phyloP scores from a whole-genome alignment of 2,329 filamentous ascomycete genomes.

The Thielaviopsis punctulata region DNA sequence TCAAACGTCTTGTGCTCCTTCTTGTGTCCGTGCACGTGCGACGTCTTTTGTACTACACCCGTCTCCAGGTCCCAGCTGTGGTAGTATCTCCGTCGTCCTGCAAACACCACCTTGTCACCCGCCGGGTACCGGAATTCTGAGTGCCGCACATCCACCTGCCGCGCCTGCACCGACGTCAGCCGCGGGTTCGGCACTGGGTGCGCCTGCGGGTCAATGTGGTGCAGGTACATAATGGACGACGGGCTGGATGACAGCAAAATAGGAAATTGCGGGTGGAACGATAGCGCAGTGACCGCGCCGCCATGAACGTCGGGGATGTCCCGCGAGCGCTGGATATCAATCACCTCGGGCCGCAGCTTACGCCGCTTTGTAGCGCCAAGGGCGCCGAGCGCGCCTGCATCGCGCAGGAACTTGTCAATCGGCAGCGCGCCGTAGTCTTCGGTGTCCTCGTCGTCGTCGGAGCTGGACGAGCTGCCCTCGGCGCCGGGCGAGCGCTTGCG shows the following conservation, averaged over 20 bases:
- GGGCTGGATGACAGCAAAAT: slow-evolving; percentile 80
- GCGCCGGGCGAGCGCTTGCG: slow-evolving; percentile 29
- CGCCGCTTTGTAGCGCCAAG: slow-evolving; percentile 38
- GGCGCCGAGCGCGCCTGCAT: slow-evolving; percentile 49
- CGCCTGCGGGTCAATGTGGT: slow-evolving; percentile 67
- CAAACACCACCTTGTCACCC: slow-evolving; percentile 71
- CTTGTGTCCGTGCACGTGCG: slow-evolving; percentile 54
- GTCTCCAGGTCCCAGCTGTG: slow-evolving; percentile 82
- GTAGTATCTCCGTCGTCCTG: slow-evolving; percentile 77
- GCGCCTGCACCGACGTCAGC: slow-evolving; percentile 76
- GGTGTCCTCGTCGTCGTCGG: slow-evolving; percentile 35
- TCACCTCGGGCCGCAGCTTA: slow-evolving; percentile 67
- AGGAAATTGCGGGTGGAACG: slow-evolving; percentile 78
- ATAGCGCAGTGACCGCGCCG: slow-evolving; percentile 64
- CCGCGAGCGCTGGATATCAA: slow-evolving; percentile 79
- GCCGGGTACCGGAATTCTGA: slow-evolving; percentile 60
- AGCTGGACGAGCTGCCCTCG: slow-evolving; percentile 19
- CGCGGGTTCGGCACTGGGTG: slow-evolving; percentile 70
- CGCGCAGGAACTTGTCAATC: slow-evolving; percentile 62
- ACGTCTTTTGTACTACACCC: slow-evolving; percentile 68
- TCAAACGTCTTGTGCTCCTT: slow-evolving; percentile 86
- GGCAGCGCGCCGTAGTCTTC: slow-evolving; percentile 52
- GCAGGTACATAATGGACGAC: slow-evolving; percentile 69
- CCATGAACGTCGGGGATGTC: slow-evolving; percentile 68
- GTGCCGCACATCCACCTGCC: slow-evolving; percentile 65